Base-by-base conservation (phyloP, 768 basidiomycete species). In the Boletus bicolor region DNA sequence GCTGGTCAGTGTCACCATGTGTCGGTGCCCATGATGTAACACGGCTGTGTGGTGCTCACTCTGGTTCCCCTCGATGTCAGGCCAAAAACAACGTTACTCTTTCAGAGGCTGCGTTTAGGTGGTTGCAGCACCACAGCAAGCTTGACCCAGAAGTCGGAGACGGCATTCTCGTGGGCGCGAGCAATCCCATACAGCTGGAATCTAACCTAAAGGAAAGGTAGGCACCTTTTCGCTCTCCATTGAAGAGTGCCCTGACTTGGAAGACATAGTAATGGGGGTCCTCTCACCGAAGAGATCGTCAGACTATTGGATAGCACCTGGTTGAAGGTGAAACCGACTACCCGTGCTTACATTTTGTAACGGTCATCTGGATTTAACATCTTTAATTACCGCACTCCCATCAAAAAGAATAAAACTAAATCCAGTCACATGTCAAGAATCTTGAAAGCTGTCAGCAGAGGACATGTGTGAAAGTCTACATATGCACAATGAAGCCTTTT, bases 81-180 rank as follows among this genome's bases (percentile, higher is more conserved):
- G 63, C 45, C 9, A 47, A 67, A 32, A 42, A 53, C 14, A 55
- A 52, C 0, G 37, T 57, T 17, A 32, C 61, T 12, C 45, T 60
- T 28, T 32, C 58, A 4, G 61, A 51, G 37, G 67, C 39, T 34
- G 61, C 66, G 7, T 48, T 61, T 19, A 57, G 67, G 34, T 64
- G 65, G 58, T 56, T 69, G 45, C 62, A 69, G 12, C 50, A 64
- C 17, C 59, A 68, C 53, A 61, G 64, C 43, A 54, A 44, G 35
- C 55, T 57, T 19, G 52, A 46, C 14, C 54, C 67, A 28, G 51
- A 39, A 5, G 56, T 37, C 4, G 59, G 64, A 44, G 68, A 72
- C 46, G 55, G 52, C 24, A 59, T 77, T 56, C 64, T 77, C 47
- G 69, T 79, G 30, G 76, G 77, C 4, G 74, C 75, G 2, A 68